Conservation (phyloP, 2,329 filamentous ascomycete genomes). For the Phialophora chinensis region DNA sequence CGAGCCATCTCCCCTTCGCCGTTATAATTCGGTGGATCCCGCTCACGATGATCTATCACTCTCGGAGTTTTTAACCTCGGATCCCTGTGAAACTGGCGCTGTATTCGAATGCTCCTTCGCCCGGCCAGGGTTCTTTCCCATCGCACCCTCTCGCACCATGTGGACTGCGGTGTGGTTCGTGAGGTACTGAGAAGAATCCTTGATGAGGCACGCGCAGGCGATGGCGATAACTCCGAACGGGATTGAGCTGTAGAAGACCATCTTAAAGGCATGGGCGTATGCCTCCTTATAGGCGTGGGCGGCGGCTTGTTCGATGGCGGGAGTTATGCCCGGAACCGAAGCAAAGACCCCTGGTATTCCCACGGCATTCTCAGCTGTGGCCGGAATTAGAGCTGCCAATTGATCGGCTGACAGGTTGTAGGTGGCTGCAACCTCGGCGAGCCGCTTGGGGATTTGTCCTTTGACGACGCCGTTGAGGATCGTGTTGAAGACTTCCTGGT, state of each 20-base stretch:
- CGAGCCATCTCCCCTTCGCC: background rate
- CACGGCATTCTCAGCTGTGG: slow-evolving; percentile 43
- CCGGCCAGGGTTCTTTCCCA: slow-evolving; percentile 9
- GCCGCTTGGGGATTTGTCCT: slow-evolving; percentile 4
- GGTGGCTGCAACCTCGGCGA: slow-evolving; percentile 43
- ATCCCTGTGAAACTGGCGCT: background rate
- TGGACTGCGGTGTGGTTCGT: slow-evolving; percentile 29
- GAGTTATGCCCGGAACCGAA: slow-evolving; percentile 46
- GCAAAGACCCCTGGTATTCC: slow-evolving; percentile 38
- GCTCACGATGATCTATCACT: background rate
- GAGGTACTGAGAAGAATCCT: slow-evolving; percentile 25
- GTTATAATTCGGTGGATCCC: background rate
- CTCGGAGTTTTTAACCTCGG: background rate
- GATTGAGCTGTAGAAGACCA: slow-evolving; percentile 47
- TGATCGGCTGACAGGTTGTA: slow-evolving; percentile 48
- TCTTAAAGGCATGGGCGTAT: slow-evolving; percentile 53
- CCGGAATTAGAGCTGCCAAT: slow-evolving; percentile 45
- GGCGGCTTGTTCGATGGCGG: slow-evolving; percentile 46
- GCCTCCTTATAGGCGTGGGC: slow-evolving; percentile 47
- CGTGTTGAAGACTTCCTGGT: slow-evolving; percentile 36
- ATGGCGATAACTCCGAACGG: slow-evolving; percentile 37
- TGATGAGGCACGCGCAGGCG: slow-evolving; percentile 22
- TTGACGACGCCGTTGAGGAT: slow-evolving; percentile 35
- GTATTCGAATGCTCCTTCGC: background rate
- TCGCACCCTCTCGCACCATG: slow-evolving; percentile 26